Conservation (phyloP, 495 filamentous ascomycete species). For the Penicillium atrosanguineum region DNA sequence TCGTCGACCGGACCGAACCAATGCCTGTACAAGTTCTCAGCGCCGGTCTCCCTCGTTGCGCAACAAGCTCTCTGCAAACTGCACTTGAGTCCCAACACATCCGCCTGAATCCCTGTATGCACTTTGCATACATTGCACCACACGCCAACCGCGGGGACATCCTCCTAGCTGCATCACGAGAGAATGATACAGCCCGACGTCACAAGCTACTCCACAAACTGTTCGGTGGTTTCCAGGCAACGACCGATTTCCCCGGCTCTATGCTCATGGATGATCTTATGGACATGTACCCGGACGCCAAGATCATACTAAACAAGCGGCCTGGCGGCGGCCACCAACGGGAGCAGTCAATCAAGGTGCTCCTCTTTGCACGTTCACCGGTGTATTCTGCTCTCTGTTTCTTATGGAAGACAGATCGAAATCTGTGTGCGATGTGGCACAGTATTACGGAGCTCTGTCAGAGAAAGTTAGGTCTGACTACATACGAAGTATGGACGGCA, state of each 20-base stretch:
- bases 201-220: conserved; percentile 23
- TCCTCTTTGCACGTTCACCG: background rate
- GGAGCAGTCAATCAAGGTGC: conserved; percentile 7
- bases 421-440: conserved; percentile 2
- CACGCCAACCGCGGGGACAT: conserved; percentile 5
- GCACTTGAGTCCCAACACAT: conserved; percentile 20
- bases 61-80: conserved; percentile 23
- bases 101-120: conserved; percentile 18
- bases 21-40: conserved; percentile 18
- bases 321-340: conserved; percentile 10
- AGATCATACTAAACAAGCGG: conserved; percentile 29
- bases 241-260: conserved; percentile 21
- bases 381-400: background rate
- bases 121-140: conserved; percentile 19
- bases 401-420: conserved; percentile 12
- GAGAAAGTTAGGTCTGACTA: background rate
- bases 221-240: conserved; percentile 23
- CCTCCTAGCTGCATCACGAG: conserved; percentile 11
- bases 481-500: conserved; percentile 4
- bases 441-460: background rate
- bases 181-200: conserved; percentile 13
- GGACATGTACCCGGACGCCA: conserved; percentile 35
- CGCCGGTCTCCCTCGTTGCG: conserved; percentile 26
- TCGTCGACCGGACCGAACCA: background rate
- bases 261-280: conserved; percentile 29